These are phyloP conservation scores for Pascua guehoae DNA, from an alignment of 1,284 basidiomycete genomes.

Conservation along the genomic window DNA sequence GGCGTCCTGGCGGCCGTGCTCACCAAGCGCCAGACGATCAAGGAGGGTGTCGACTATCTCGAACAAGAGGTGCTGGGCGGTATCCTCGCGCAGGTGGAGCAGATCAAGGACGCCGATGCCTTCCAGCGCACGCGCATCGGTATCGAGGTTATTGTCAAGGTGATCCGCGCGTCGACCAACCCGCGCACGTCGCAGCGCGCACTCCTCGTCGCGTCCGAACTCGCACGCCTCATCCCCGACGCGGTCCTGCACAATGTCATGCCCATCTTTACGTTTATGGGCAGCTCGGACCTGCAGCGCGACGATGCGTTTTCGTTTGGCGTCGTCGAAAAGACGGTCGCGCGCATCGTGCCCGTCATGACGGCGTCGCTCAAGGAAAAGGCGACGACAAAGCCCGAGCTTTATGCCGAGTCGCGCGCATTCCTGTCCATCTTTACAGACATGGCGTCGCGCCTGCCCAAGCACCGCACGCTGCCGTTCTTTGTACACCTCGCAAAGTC, in stretches of 20 bases:
- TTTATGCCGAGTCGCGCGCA: constrained; percentile 55
- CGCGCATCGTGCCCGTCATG: constrained; percentile 91
- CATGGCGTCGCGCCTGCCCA: constrained; percentile 49
- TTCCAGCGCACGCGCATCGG: constrained; percentile 47
- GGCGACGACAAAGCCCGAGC: constrained; percentile 56
- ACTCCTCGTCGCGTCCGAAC: constrained; percentile 77
- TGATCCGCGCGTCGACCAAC: constrained; percentile 81
- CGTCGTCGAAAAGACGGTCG: constrained; percentile 91
- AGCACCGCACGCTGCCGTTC: constrained; percentile 57
- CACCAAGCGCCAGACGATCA: constrained; percentile 50
- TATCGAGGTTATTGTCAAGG: constrained; percentile 77
- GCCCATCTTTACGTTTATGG: constrained; percentile 99
- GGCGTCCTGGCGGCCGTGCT: constrained; percentile 69
- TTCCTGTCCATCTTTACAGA: constrained; percentile 51
- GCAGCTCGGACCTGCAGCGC: constrained; percentile 89
- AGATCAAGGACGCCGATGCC: constrained; percentile 51
- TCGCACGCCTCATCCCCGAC: constrained; percentile 81
- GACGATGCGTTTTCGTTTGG: constrained; percentile 94
- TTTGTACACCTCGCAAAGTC: constrained; percentile 87
- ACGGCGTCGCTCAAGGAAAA: constrained; percentile 64
- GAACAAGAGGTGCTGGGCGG: constrained; percentile 82
- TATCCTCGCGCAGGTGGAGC: constrained; percentile 65
- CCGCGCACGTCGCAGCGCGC: constrained; percentile 94
- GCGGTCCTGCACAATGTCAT: constrained; percentile 92
- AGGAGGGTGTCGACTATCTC: constrained; percentile 68